Conservation (phyloP, 140 eudicot genomes). For the Erigeron philadelphicus region DNA sequence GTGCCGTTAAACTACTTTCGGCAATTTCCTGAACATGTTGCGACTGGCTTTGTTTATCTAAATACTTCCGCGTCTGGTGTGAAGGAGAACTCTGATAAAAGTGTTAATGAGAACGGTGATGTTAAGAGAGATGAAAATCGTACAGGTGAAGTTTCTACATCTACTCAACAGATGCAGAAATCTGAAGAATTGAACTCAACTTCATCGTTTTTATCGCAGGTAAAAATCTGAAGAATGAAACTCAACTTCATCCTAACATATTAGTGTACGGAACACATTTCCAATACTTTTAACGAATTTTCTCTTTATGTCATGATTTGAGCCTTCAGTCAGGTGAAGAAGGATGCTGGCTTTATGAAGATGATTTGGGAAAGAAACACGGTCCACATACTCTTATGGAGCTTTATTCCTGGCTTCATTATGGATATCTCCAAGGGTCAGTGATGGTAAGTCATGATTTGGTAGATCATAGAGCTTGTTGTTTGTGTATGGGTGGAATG, state of each 20-base stretch:
- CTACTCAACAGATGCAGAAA: conserved; percentile 29
- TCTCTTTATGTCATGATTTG: conserved; percentile 7
- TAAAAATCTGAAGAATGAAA: neutral
- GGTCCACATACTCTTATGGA: conserved; percentile 89
- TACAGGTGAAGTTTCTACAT: conserved; percentile 22
- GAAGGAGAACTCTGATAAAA: conserved; percentile 8
- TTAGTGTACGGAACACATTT: neutral
- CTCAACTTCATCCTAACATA: neutral
- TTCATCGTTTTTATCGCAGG: conserved; percentile 38
- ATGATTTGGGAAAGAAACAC: conserved; percentile 60
- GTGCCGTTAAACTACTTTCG: conserved; percentile 80
- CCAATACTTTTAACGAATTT: neutral
- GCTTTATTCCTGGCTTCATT: conserved; percentile 74
- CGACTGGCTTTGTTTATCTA: conserved; percentile 68
- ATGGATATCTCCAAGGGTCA: conserved; percentile 63
- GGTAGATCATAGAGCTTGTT: conserved; percentile 15
- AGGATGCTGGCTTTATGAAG: conserved; percentile 72
- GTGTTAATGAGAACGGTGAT: conserved; percentile 17
- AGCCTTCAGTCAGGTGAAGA: conserved; percentile 54
- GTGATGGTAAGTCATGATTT: conserved; percentile 49
- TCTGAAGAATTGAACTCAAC: conserved; percentile 26
- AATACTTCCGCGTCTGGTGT: conserved; percentile 26
- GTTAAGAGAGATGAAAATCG: conserved; percentile 11
- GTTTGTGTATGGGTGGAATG: neutral
- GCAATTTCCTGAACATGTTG: conserved; percentile 79